Base-by-base conservation (phyloP, 2,329 filamentous ascomycete species). In the Colletotrichum sp. region DNA sequence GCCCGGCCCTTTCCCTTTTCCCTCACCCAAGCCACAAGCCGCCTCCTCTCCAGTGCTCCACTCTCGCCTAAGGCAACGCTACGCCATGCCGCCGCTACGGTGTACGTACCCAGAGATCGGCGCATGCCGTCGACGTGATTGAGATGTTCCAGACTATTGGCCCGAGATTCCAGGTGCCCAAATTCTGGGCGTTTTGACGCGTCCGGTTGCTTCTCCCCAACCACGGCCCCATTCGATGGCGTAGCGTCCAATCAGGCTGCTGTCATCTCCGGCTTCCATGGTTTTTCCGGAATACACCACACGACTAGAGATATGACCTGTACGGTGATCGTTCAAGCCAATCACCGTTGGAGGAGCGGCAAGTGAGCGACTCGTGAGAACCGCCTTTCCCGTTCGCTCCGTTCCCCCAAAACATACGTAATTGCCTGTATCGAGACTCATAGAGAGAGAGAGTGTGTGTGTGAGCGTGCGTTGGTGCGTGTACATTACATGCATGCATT, bases 1-100 rank as follows among this genome's bases (percentile, higher is more conserved):
- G 78, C 78, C 78, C 79, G 26, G 78, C 78, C 73, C 81, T 86
- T 34, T 84, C 84, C 60, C 80, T 79, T 36, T 79, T 21, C 24
- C 26, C 62, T 26, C 52, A 21, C 32, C 32, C 69, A 28, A 76
- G 71, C 57, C 49, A 34, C 71, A 71, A 71, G 71, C 64, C 73
- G 63, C 36, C 55, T 71, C n/a, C 44, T 21, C 26, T 21, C 65
- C 30, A 28, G 24, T 55, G 60, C 63, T n/a, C 73, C 74, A 76
- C 74, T 24, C 49, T 73, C 63, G 57, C 64, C 70, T 64, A 69
- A 73, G 59, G 70, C 59, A 70, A 32, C 57, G 21, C 68, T 70
- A 73, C 60, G 60, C 39, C 44, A 44, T 62, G 24, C 30, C 21
- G 44, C 44, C 24, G 57, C n/a, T 63, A 72, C 36, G 36, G 15